Evolutionary conservation across 495 filamentous ascomycete species (phyloP), one percentile per base, ranked within the genome.

Genomic region (Lophiostoma macrostomum): DNA sequence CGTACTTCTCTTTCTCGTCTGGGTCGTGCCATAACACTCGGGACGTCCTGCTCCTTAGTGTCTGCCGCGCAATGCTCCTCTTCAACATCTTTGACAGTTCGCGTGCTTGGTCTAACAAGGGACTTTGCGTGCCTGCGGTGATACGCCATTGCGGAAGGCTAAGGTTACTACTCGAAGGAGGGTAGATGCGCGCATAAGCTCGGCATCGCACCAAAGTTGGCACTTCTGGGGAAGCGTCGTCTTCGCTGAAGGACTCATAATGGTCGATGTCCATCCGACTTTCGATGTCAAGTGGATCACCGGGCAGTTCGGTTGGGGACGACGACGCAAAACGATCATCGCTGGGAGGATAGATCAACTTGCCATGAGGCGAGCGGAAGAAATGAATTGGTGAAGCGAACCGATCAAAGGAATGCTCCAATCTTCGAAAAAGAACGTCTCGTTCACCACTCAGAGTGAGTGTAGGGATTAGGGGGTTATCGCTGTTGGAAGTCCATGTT

Each of bases 351-450:
- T 46, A 46, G 11, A 51, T 34, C 5, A 63, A 16, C 32, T 35
- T 31, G n/a, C 31, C 58, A 38, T 56, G 42, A 2, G 60, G 54
- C 2, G 60, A 58, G 23, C 80, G 73, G 31, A 83, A 77, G 59
- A 82, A 81, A 3, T 80, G 69, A 6, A 80, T 66, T 0, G 80
- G 80, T 4, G 78, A 81, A 0, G 80, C 80, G 56, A 84, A 82
- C 1, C 79, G 67, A 53, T 82, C 80, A 35, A 81, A 81, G 58
- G 71, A 80, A 12, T 72, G 57, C 45, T 76, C 74, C 6, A 74
- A 70, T 2, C 67, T 71, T 2, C 61, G 19, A 58, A 84, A 84
- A 19, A 76, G 63, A 2, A 52, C 18, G 16, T 67, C 61, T 11
- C 77, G 68, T 3, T 73, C 68, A 0, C 65, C 63, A 5, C 73